Evolutionary conservation across 306 rosid species (phyloP), one percentile per base, ranked within the genome.

Genomic region (Prunus davidiana): DNA sequence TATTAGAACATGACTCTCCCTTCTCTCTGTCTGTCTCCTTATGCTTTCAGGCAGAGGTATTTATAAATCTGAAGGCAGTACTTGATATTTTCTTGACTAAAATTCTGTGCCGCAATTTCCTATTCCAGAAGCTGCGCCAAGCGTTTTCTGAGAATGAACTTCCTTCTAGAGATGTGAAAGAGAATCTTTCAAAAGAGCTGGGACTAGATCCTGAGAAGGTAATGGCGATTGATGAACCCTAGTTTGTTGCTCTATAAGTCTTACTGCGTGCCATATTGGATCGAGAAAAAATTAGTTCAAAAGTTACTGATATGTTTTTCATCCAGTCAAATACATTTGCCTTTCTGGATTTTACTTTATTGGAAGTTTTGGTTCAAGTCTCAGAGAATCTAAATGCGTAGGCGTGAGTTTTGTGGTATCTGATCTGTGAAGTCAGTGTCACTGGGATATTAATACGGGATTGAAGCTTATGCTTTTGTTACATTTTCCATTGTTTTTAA

Each of bases 151-250:
- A 87, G 79, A 89, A 89, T 46, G 95, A 91, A 84, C 98, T 91
- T 84, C 97, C 98, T 49, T 69, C 98, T 60, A 91, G 82, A 80
- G 88, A 85, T n/a, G 84, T 87, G 72, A 91, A 84, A 78, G 90
- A 88, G 46, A 78, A 79, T 72, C 88, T 93, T 78, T 93, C 97
- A 30, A 84, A 89, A 66, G 98, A 93, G 75, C 79, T 93, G 82
- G 96, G 92, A 78, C 97, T 93, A 75, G 90, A 91, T 78, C 72
- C 84, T 65, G 89, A 87, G 79, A 91, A 91, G 96, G 97, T 89
- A 80, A 76, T 46, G 70, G 55, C 12, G 51, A 19, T 41, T n/a
- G 45, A 18, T 73, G n/a, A 57, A 56, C 45, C 68, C 41, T 72
- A 34, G 22, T 43, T 58, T 1, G 20, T 57, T 41, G 56, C 38